These are phyloP conservation scores for Hypoxylon sp. DNA, from an alignment of 2,329 filamentous ascomycete genomes.

Conservation along the genomic window DNA sequence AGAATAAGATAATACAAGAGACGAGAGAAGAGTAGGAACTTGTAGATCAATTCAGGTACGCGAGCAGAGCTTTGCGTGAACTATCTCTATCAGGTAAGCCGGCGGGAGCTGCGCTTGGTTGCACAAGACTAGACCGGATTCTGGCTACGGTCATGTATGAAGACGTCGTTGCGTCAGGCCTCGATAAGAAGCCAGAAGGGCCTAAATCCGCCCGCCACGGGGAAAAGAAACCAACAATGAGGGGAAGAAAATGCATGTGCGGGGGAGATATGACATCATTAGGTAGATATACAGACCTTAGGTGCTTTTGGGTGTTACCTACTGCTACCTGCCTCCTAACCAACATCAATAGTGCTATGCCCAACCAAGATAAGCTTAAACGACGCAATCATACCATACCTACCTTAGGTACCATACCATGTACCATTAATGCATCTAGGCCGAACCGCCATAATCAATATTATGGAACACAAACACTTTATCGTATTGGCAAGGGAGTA, in stretches of 20 bases:
- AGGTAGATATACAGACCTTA: conserved; percentile 8
- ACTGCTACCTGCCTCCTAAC: conserved; percentile 2
- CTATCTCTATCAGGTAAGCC: conserved; percentile 43
- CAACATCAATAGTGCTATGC: no score
- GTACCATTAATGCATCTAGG: no score
- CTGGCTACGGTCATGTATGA: conserved; percentile 21
- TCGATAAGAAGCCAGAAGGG: no score
- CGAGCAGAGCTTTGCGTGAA: conserved; percentile 28
- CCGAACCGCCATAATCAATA: no score
- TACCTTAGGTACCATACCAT: no score
- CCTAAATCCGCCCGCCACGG: conserved; percentile 18
- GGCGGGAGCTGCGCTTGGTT: conserved; percentile 14
- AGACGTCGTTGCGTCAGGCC: conserved; percentile 20
- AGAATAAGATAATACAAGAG: conserved; percentile 4
- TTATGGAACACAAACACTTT: no score
- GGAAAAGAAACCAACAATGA: conserved; percentile 12
- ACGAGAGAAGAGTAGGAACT: conserved; percentile 15
- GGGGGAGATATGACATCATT: conserved; percentile 33
- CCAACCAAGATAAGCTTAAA: no score
- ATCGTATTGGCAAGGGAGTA: no score
- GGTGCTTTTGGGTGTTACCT: conserved; percentile 11
- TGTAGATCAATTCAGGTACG: conserved; percentile 41
- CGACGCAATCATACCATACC: no score
- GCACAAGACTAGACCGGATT: conserved; percentile 24
- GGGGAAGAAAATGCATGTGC: conserved; percentile 20